Percentiles rank a stretch among this genome's conserved stretches.
Evolutionary conservation across 306 rosid genomes (phyloP).

Genomic region (Hippophae rhamnoides): DNA sequence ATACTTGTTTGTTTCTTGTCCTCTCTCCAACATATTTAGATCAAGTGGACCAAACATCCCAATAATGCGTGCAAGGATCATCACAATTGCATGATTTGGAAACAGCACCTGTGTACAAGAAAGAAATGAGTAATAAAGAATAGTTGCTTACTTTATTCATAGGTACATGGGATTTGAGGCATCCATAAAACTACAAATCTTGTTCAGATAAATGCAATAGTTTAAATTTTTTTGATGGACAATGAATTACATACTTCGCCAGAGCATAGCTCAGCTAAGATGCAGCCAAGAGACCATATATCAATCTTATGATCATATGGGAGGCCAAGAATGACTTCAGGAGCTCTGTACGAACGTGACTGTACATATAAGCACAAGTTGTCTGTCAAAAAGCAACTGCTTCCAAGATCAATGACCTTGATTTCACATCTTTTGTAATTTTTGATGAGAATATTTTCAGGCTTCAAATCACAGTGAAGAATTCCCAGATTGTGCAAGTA

Average conservation of each 20-base stretch:
- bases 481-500: slow-evolving; percentile 80
- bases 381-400: slow-evolving; percentile 89
- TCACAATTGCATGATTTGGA: slow-evolving; percentile 64
- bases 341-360: slow-evolving; percentile 96
- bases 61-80: slow-evolving; percentile 79
- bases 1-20: slow-evolving; percentile 83
- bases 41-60: slow-evolving; percentile 85
- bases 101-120: slow-evolving; percentile 62
- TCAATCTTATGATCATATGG: slow-evolving; percentile 86
- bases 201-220: not conserved
- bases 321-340: slow-evolving; percentile 96
- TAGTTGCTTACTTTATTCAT: too few relatives aligned
- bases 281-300: slow-evolving; percentile 96
- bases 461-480: slow-evolving; percentile 95
- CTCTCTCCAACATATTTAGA: slow-evolving; percentile 69
- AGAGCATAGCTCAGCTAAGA: slow-evolving; percentile 88
- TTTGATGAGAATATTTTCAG: slow-evolving; percentile 85
- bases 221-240: too few relatives aligned
- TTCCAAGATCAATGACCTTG: slow-evolving; percentile 94
- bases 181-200: too few relatives aligned
- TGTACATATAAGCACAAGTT: slow-evolving; percentile 84
- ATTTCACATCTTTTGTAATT: slow-evolving; percentile 78
- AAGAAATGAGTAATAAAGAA: not conserved
- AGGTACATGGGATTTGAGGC: too few relatives aligned
- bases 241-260: slow-evolving; percentile 67